Percentiles rank a stretch among this genome's conserved stretches.
Conservation (phyloP, 1,284 basidiomycete species). For the Fomitopsis schrenkii region DNA sequence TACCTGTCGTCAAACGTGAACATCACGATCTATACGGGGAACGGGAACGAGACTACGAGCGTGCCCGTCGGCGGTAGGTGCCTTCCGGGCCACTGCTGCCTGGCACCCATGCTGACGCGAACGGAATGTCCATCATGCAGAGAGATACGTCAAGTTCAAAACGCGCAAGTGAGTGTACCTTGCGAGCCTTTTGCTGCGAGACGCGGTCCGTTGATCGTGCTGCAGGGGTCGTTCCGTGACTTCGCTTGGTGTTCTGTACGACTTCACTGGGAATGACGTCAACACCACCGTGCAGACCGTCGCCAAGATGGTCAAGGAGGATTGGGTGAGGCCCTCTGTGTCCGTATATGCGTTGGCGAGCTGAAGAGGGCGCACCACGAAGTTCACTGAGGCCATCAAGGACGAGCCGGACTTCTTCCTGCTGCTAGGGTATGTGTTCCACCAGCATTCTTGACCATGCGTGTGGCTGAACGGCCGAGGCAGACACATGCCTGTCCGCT, state of each 20-base stretch:
- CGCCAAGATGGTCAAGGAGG: constrained; percentile 70
- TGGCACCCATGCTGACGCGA: not conserved
- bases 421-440: constrained; percentile 51
- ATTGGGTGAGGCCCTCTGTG: constrained; percentile 45
- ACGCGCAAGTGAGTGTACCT: constrained; percentile 55
- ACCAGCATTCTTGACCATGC: not conserved
- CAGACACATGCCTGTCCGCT: constrained; percentile 68
- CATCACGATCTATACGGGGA: constrained; percentile 62
- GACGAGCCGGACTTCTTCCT: constrained; percentile 83
- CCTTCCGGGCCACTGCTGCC: not conserved
- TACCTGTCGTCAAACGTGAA: constrained; percentile 85
- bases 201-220: not conserved
- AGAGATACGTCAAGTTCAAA: constrained; percentile 69
- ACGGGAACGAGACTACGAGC: constrained; percentile 40
- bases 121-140: constrained; percentile 26
- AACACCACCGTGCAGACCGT: constrained; percentile 77
- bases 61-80: constrained; percentile 61
- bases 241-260: constrained; percentile 76
- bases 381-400: constrained; percentile 75
- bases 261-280: constrained; percentile 62
- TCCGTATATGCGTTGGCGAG: not conserved
- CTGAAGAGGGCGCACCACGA: not conserved
- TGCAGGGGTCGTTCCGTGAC: constrained; percentile 68
- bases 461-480: not conserved
- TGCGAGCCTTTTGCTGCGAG: not conserved